phyloP scores from a whole-genome alignment of 768 basidiomycete genomes.

The Epithele typhae region DNA sequence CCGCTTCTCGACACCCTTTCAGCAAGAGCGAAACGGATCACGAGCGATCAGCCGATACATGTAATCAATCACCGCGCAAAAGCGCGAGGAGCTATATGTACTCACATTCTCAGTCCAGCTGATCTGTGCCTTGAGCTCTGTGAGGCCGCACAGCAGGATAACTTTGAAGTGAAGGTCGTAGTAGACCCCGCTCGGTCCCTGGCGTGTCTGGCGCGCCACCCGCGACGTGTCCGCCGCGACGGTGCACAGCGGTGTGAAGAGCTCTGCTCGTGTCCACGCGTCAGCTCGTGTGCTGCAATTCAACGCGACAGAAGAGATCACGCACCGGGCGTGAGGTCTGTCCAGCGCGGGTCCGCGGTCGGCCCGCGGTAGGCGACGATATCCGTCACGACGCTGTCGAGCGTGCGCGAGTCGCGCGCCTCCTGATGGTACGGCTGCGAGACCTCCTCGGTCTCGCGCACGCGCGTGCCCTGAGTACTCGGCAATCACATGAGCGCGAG shows the following conservation, averaged over 20 bases:
- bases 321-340: conserved; percentile 15
- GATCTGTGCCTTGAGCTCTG: conserved; percentile 44
- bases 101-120: conserved; percentile 36
- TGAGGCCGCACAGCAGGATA: conserved; percentile 39
- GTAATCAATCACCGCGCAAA: no score
- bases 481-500: no score
- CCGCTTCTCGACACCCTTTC: no score
- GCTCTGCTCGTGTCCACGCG: conserved; percentile 17
- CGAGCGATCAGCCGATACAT: no score
- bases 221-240: conserved; percentile 29
- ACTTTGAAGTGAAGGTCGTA: conserved; percentile 34
- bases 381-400: conserved; percentile 20
- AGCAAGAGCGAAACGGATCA: no score
- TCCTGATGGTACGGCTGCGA: background rate
- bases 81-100: background rate
- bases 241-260: conserved; percentile 31
- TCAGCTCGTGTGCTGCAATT: no score
- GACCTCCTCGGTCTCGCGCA: background rate
- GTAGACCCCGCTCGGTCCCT: conserved; percentile 14
- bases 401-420: background rate
- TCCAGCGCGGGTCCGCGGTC: conserved; percentile 27
- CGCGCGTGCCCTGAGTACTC: background rate
- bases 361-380: conserved; percentile 31
- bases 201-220: conserved; percentile 3
- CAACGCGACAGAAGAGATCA: background rate